Evolutionary conservation across 495 filamentous ascomycete genomes (phyloP).

Genomic region (Annulohypoxylon bovei): DNA sequence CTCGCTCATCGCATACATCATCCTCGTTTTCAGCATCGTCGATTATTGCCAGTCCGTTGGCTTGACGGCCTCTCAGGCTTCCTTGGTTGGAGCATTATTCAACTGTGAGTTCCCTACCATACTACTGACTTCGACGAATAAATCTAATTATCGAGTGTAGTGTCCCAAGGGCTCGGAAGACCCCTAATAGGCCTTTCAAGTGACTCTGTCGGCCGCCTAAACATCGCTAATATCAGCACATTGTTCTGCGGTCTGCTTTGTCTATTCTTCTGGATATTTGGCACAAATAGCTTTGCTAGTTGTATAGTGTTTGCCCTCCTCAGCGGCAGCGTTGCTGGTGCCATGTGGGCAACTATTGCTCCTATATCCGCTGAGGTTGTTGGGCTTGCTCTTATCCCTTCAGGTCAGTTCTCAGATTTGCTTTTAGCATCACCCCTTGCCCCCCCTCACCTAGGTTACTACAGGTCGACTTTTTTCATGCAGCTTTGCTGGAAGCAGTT

Average conservation of each 20-base stretch:
- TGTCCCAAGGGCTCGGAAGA: slow-evolving; percentile 59
- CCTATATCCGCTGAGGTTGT: slow-evolving; percentile 84
- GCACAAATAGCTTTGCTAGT: slow-evolving; percentile 69
- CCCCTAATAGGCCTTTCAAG: slow-evolving; percentile 74
- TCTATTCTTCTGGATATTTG: slow-evolving; percentile 74
- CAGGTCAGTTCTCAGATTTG: slow-evolving; percentile 50
- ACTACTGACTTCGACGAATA: not conserved
- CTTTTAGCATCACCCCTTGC: not conserved
- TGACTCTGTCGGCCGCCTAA: slow-evolving; percentile 73
- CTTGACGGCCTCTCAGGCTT: slow-evolving; percentile 71
- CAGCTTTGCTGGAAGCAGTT: not conserved
- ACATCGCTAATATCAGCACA: slow-evolving; percentile 70
- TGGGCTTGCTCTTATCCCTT: slow-evolving; percentile 74
- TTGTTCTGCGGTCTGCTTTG: slow-evolving; percentile 67
- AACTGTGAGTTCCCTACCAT: slow-evolving; percentile 63
- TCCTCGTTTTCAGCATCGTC: slow-evolving; percentile 76
- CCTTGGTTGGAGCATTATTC: slow-evolving; percentile 75
- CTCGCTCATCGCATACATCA: slow-evolving; percentile 76
- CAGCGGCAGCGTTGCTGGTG: slow-evolving; percentile 74
- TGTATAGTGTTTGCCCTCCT: slow-evolving; percentile 77
- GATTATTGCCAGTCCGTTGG: slow-evolving; percentile 74
- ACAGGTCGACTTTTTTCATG: not conserved
- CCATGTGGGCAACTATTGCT: slow-evolving; percentile 76
- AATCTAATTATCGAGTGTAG: slow-evolving; percentile 34
- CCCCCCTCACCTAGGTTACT: not conserved